Base-by-base conservation (phyloP, 805 yeast genomes). In the Ogataea naganishii region DNA sequence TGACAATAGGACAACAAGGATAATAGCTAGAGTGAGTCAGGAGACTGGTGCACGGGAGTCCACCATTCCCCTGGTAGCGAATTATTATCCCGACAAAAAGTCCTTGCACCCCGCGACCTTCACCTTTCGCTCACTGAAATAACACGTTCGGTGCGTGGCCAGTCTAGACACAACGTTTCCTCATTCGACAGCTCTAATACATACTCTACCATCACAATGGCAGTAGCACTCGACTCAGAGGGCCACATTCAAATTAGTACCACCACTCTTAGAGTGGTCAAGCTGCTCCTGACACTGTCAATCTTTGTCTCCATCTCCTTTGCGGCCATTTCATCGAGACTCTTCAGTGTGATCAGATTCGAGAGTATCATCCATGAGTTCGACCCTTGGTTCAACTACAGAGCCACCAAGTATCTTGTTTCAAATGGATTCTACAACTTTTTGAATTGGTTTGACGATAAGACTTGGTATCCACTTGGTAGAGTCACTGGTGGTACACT, bases 391-490 rank as follows among this genome's bases (percentile, higher is more conserved):
- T 84, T 84, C 71, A 92, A 92, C 58, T 92, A 73, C 64, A 66
- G 98, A 41, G 98, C 98, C 25, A 83, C 98, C n/a, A 81, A 82
- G 56, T 85, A 84, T 56, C 69, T 92, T 41, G 94, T 85, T 18
- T 64, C 72, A 25, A 75, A 85, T 49, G 79, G 92, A 6, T 89
- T 75, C 56, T 80, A 86, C 64, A 88, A 86, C 42, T 94, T 92
- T 50, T 68, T 94, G 49, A 92, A 92, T 56, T 92, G 98, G 98
- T 92, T 92, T 49, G 98, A 92, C 55, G 96, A 89, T 55, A 75
- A 95, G 52, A 89, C 98, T 13, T 92, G 99, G 99, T 92, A 92
- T 56, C 99, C 99, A 13, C 67, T 92, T 43, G 99, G 99, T 14
- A 74, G 99, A 62, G 98, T 92, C 49, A 92, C 98, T 9, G 99